These are phyloP conservation scores for Scheffersomyces lignicola DNA, from an alignment of 1,139 yeast species.

Conservation along the genomic window DNA sequence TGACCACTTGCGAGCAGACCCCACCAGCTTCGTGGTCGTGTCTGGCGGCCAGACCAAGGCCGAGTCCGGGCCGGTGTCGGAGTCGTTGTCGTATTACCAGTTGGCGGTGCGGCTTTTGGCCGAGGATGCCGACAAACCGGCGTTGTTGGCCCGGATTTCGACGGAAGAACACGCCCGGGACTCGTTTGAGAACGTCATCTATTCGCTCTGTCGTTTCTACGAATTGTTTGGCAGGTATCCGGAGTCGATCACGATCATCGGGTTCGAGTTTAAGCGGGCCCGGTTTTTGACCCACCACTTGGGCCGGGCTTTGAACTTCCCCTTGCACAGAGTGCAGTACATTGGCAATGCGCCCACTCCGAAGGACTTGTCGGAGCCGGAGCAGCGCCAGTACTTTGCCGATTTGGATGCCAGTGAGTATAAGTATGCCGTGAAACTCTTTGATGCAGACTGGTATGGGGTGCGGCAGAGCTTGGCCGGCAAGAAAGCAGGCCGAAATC, in stretches of 20 bases:
- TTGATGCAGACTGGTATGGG: slow-evolving; percentile 65
- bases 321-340: slow-evolving; percentile 40
- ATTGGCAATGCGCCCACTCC: slow-evolving; percentile 67
- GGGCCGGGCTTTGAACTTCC: slow-evolving; percentile 41
- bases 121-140: slow-evolving; percentile 8
- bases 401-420: slow-evolving; percentile 50
- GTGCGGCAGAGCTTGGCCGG: slow-evolving; percentile 35
- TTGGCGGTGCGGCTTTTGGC: slow-evolving; percentile 26
- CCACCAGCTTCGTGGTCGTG: slow-evolving; percentile 42
- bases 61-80: slow-evolving; percentile 56
- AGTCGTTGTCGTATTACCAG: slow-evolving; percentile 57
- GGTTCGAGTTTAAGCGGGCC: slow-evolving; percentile 69
- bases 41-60: slow-evolving; percentile 76
- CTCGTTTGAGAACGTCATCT: slow-evolving; percentile 76
- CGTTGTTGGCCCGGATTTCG: slow-evolving; percentile 25
- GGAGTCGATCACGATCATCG: slow-evolving; percentile 52
- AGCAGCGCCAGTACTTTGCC: slow-evolving; percentile 32
- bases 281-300: slow-evolving; percentile 63
- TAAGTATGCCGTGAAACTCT: slow-evolving; percentile 55
- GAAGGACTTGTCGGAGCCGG: slow-evolving; percentile 19
- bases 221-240: slow-evolving; percentile 55
- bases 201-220: slow-evolving; percentile 57
- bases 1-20: slow-evolving; percentile 27
- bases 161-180: slow-evolving; percentile 77
- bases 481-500: slow-evolving; percentile 58